phyloP scores from a whole-genome alignment of 1,139 yeast species.

The Spathaspora sp. region DNA sequence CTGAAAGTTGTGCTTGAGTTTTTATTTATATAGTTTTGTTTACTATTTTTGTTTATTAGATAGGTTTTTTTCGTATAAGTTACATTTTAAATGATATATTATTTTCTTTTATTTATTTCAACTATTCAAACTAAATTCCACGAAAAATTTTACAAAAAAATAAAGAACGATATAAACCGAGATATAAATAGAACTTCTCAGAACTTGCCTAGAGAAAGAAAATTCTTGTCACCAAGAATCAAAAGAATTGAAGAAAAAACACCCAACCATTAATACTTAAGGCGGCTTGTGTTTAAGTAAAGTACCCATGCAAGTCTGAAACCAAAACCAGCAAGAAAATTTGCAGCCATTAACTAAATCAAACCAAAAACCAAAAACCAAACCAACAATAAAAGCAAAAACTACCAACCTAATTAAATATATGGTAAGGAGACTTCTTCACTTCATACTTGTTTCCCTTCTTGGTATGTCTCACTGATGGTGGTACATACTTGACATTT shows the following conservation, averaged over 20 bases:
- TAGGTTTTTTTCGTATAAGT: background rate
- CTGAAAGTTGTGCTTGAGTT: constrained; percentile 24
- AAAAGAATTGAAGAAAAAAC: background rate
- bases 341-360: background rate
- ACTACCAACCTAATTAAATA: constrained; percentile 18
- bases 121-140: background rate
- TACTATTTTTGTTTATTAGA: background rate
- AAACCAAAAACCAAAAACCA: background rate
- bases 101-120: background rate
- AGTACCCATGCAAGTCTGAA: background rate
- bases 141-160: background rate
- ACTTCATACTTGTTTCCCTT: constrained; percentile 32
- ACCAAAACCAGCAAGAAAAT: background rate
- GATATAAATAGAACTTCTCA: background rate
- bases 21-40: background rate
- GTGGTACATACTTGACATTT: constrained; percentile 18
- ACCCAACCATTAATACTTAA: constrained; percentile 1
- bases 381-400: background rate
- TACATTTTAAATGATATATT: background rate
- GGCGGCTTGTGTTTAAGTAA: background rate
- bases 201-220: background rate
- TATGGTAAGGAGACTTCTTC: constrained; percentile 29
- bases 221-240: background rate
- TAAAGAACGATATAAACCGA: background rate
- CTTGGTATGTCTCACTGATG: constrained; percentile 18